Conservation (phyloP, 2,329 filamentous ascomycete species). For the Pseudocercospora macadamiae region DNA sequence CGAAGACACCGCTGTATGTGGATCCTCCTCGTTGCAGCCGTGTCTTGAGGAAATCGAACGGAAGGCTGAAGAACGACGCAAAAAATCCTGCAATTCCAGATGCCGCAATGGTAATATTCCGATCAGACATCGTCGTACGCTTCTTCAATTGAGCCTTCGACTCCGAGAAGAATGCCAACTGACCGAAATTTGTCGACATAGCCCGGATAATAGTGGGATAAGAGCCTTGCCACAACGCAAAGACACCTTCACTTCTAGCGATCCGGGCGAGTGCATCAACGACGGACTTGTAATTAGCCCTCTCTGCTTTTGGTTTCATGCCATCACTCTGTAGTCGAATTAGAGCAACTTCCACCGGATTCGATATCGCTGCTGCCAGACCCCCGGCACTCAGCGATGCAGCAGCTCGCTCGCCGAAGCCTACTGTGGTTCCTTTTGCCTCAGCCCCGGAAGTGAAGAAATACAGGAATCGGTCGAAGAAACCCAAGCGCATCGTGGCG, state of each 20-base stretch:
- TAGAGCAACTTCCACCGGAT: constrained; percentile 89
- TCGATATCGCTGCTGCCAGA: constrained; percentile 88
- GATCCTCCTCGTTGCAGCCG: constrained; percentile 85
- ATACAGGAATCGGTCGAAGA: constrained; percentile 94
- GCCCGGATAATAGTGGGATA: constrained; percentile 88
- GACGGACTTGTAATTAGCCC: constrained; percentile 91
- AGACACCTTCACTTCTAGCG: constrained; percentile 75
- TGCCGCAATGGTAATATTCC: constrained; percentile 73
- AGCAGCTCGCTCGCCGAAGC: constrained; percentile 81
- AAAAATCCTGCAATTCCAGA: constrained; percentile 94
- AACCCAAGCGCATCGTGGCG: constrained; percentile 89
- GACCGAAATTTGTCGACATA: constrained; percentile 96
- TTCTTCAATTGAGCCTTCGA: constrained; percentile 84
- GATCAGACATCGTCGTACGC: constrained; percentile 63
- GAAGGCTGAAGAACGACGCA: constrained; percentile 88
- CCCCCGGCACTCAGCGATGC: constrained; percentile 85
- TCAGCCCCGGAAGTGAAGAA: constrained; percentile 68
- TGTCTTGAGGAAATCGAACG: constrained; percentile 98
- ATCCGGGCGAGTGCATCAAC: constrained; percentile 85
- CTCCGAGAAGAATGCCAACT: constrained; percentile 95
- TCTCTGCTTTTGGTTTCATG: constrained; percentile 77
- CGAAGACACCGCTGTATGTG: constrained; percentile 81
- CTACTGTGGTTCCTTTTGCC: constrained; percentile 67
- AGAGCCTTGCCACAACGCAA: constrained; percentile 83
- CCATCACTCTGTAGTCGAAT: constrained; percentile 98